Base-by-base conservation (phyloP, 2,329 filamentous ascomycete species). In the Blastomyces percursus region DNA sequence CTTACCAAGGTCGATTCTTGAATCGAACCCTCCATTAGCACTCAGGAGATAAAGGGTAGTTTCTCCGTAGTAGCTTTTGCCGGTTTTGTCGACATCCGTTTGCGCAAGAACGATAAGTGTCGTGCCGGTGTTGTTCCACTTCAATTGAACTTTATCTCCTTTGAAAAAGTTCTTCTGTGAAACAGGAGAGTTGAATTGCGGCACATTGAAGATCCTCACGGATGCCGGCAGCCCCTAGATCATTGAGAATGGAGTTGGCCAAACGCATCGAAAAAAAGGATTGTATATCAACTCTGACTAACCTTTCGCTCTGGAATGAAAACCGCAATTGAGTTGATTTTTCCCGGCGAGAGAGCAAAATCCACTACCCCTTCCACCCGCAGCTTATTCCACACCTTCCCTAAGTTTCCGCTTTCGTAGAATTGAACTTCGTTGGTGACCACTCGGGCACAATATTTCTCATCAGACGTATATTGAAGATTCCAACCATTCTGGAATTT, bases 141-240 rank as follows among this genome's bases (percentile, higher is more conserved):
- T 96, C 73, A 99, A 81, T 77, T 96, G 91, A 57, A 99, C 93
- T 81, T 97, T 97, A 81, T 99, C 94, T 66, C 92, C 92, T 81
- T 99, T 99, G 85, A 91, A 99, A 74, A 99, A 99, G 1, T 89
- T 96, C 86, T 99, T 99, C 75, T 97, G 93, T 48, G 93, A 96
- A 59, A 96, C 86, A 4, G 92, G 87, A 61, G 80, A 80, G 66
- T 78, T 83, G 78, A 97, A 97, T 69, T 94, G 83, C 51, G 94
- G 93, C 44, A 97, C 89, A 68, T 93, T 91, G 80, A 89, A 99
- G 64, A 97, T 89, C 78, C 95, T 96, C 75, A 97, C 91, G 1
- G 90, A 85, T 61, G 94, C 92, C 44, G 94, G 94, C 84, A 92
- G 89, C 60, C 94, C 93, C 90, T 96, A 68, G 35, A 57, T 42